Evolutionary conservation across 768 basidiomycete genomes (phyloP).

Genomic region (Phylloporus rhodoxanthus): DNA sequence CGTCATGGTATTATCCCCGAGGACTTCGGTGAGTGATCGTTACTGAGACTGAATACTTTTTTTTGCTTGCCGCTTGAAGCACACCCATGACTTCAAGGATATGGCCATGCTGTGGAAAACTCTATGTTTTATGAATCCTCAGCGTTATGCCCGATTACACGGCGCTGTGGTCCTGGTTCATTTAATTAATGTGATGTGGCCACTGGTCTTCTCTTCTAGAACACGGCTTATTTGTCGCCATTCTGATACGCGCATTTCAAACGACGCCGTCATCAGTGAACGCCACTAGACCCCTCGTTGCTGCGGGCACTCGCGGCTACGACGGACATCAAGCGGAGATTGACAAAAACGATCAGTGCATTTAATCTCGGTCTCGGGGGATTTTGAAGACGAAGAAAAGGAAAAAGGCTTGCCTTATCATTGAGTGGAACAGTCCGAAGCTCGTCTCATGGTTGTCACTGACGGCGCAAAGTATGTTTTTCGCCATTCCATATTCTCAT

Average conservation of each 20-base stretch:
- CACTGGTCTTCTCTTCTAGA: slow-evolving; percentile 16
- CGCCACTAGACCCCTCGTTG: slow-evolving; percentile 9
- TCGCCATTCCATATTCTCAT: not conserved
- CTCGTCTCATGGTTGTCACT: slow-evolving; percentile 22
- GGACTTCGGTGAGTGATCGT: slow-evolving; percentile 12
- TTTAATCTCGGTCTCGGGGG: slow-evolving; percentile 14
- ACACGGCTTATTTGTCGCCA: slow-evolving; percentile 19
- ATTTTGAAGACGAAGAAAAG: slow-evolving; percentile 13
- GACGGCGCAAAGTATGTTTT: slow-evolving; percentile 19
- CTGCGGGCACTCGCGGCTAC: slow-evolving; percentile 17
- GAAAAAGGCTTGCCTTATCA: slow-evolving; percentile 13
- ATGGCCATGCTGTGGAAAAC: not conserved
- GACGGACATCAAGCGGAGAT: slow-evolving; percentile 28
- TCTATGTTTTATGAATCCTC: slow-evolving; percentile 1
- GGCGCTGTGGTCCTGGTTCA: slow-evolving; percentile 16
- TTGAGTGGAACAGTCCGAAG: slow-evolving; percentile 9
- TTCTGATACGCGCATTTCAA: no score
- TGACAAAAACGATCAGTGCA: slow-evolving; percentile 10
- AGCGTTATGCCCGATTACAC: slow-evolving; percentile 13
- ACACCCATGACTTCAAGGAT: slow-evolving; percentile 8
- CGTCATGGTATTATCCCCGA: slow-evolving; percentile 14
- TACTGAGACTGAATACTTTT: slow-evolving; percentile 1
- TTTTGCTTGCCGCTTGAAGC: slow-evolving; percentile 10
- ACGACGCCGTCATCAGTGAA: slow-evolving; percentile 13
- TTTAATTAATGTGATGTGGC: slow-evolving; percentile 14